Base-by-base conservation (phyloP, 768 basidiomycete species). In the Boletus patriciae region DNA sequence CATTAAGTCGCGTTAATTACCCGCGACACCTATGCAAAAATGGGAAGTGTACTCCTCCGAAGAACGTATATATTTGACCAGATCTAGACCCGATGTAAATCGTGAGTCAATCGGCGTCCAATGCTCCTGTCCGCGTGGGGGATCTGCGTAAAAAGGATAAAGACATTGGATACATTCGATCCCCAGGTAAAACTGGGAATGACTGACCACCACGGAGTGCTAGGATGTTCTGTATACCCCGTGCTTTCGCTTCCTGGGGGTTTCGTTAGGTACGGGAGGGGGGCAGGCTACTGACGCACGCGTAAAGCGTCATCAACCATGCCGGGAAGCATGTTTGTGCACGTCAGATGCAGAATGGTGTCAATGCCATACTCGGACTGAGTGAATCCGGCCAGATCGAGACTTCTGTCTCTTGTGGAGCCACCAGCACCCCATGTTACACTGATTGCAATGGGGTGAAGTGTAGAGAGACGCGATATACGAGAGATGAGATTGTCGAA, bases 351-450 rank as follows among this genome's bases (percentile, higher is more conserved):
- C 69, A 99, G 78, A 58, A 97, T 83, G 1, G 93, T 94, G 63
- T 97, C 92, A 43, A 95, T 75, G 1, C 82, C 85, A 71, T 91
- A 82, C 53, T 86, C 83, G 18, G 77, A 75, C 70, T 94, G 91
- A 2, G 84, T 84, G 52, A 92, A 73, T 12, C 82, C 83, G 0
- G 94, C 95, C 3, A 99, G 82, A 61, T 95, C 94, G 40, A 99
- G 76, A 67, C 86, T 92, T 33, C 90, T 81, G 34, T 94, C 90
- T 63, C 83, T 92, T 0, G 96, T 98, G 8, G 86, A 85, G 3
- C 97, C 96, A 11, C 97, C 96, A 0, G 97, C 96, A 43, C 97
- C 97, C 97, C 97, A 98, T 65, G 97, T 98, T 21, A 98, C 82
- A 65, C 88, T 94, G 55, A 98, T 81, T 23, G 90, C 94, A 7